Evolutionary conservation across 495 filamentous ascomycete genomes (phyloP), one percentile per base, ranked within the genome.

Genomic region (Penicillium simplicissimum): DNA sequence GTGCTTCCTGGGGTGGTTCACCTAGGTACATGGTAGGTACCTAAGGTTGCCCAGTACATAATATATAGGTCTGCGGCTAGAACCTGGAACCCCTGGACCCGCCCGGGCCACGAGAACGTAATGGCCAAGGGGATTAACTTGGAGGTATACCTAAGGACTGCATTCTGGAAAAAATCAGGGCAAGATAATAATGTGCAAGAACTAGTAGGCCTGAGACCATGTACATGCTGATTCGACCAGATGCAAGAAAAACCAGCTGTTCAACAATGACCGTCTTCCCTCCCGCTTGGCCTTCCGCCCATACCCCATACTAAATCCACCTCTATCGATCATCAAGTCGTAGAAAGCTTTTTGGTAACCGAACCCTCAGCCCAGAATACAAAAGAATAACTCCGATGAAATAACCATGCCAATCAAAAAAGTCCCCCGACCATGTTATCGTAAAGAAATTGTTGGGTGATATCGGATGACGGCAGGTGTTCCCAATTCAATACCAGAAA

Each of bases 331-430:
- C 58, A 56, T 61, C 25, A 68, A 63, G 51, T 68, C 57, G 63
- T 64, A 54, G 58, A 64, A 55, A 70, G 65, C 65, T 70, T 70
- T 70, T 68, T 47, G 34, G 36, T 31, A 52, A 60, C 59, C 65
- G 49, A 58, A 60, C 57, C 48, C 49, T 36, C 28, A 49, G 56
- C 35, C 49, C 43, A 58, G 15, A 52, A 52, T 61, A 47, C 19
- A 52, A 58, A 53, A 60, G 33, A 59, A 59, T 23, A 68, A 67
- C 62, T 65, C 68, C 68, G 47, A 43, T 64, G 23, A 31, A 55
- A 54, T 15, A 64, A 66, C 35, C 52, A 68, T 69, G 67, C 64
- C 63, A 43, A 66, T 60, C 57, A 62, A 56, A 59, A 59, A 48
- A 48, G 21, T 45, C 25, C 59, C 58, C 59, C 42, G 37, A 59